Evolutionary conservation across 306 rosid species (phyloP), one percentile per base, ranked within the genome.

Genomic region (Cucumis hystrix): DNA sequence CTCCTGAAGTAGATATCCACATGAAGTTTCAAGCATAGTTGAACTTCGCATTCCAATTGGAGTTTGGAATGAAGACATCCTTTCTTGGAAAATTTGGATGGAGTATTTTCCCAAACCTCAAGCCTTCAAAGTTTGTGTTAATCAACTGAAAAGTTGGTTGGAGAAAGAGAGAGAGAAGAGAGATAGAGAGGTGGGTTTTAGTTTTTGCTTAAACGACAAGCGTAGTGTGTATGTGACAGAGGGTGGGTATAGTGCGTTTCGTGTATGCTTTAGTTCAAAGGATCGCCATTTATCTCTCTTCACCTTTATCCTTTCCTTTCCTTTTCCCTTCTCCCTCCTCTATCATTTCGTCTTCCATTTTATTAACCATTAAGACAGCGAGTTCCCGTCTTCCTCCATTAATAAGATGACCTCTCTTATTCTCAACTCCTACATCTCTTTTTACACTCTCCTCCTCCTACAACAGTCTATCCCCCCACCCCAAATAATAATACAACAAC

Each of bases 181-280:
- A 63, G 77, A 49, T 77, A 63, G 79, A 67, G 83, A 37, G 79
- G 82, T 69, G 76, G 84, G 82, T 86, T 82, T 87, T 83, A 80
- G 89, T 85, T 85, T 76, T 95, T 91, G 97, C 97, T 92, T 95
- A 75, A 86, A 95, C 85, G 97, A 91, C 90, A 95, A 95, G 97
- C 78, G 62, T 73, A 73, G 77, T 62, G 25, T 28, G 77, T 73
- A 30, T 73, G 85, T 86, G 83, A 39, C 86, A 81, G 83, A 79
- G 84, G 87, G 93, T 90, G 83, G 63, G 77, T 73, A 73, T 73
- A 17, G 49, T 73, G 77, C 77, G 62, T 54, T 51, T 14, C 15
- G 17, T 73, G 77, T 73, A 76, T 88, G 87, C 98, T 95, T 95
- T 86, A 83, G 79, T 82, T 89, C 87, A 89, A 95, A 91, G 99